Conservation (phyloP, 1,284 basidiomycete species). For the Microstroma glucosiphilum region DNA sequence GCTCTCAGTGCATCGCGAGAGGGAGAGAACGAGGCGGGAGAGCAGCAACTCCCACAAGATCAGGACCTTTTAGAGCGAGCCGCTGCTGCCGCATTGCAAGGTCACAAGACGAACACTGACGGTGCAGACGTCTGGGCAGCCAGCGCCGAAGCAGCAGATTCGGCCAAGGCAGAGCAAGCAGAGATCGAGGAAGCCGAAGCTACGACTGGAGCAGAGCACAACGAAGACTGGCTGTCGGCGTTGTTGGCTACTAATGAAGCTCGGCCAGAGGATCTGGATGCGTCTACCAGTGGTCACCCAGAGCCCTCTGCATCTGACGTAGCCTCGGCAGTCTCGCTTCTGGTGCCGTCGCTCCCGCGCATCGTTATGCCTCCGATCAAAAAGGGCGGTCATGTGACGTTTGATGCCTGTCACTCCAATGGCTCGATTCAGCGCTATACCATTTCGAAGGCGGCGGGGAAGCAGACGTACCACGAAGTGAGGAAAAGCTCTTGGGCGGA, state of each 20-base stretch:
- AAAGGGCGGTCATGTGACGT: slow-evolving; percentile 81
- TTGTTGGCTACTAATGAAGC: slow-evolving; percentile 1
- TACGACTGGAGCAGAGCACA: neutral
- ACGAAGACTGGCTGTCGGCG: slow-evolving; percentile 9
- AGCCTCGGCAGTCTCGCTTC: neutral
- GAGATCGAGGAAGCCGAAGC: neutral
- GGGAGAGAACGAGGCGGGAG: neutral
- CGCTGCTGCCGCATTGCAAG: slow-evolving; percentile 5
- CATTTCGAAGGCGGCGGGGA: slow-evolving; percentile 83
- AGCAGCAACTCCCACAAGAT: slow-evolving; percentile 3
- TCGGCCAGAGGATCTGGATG: slow-evolving; percentile 24
- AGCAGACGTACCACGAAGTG: slow-evolving; percentile 89
- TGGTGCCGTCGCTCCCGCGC: slow-evolving; percentile 65
- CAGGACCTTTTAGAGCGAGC: neutral
- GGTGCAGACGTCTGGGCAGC: slow-evolving; percentile 6
- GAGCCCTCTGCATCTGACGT: neutral
- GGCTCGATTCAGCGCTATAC: slow-evolving; percentile 85
- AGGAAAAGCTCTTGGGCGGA: slow-evolving; percentile 91
- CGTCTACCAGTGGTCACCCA: slow-evolving; percentile 11
- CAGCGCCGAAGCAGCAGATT: slow-evolving; percentile 10
- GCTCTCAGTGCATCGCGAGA: neutral
- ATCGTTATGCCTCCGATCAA: slow-evolving; percentile 85
- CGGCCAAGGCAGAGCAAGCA: slow-evolving; percentile 2
- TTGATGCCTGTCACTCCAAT: slow-evolving; percentile 78
- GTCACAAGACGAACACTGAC: neutral